Base-by-base conservation (phyloP, 2,329 filamentous ascomycete species). In the Xylariaceae sp. region DNA sequence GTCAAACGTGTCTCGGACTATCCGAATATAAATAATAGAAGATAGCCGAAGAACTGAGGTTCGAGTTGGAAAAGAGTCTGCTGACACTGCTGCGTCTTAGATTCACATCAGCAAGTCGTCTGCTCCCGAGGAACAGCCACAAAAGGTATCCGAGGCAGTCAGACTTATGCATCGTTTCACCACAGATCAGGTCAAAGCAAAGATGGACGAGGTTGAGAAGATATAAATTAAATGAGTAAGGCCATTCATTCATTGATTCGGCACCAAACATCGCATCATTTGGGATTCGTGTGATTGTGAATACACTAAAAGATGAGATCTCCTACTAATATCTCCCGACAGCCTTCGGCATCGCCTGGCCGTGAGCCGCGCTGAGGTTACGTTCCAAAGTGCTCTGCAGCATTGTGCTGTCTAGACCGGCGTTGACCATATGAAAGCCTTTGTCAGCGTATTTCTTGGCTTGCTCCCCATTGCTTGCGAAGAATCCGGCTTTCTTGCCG, bases 101-200 rank as follows among this genome's bases (percentile, higher is more conserved):
- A 83, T 85, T 63, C 83, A 86, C 61, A 77, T 92, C 62, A 86
- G 85, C 75, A 86, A 83, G 66, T 75, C 76, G 9, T 74, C 73
- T 6, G 72, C 78, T 1, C 75, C 76, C 9, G 77, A 80, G 55
- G 84, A 84, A 64, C 73, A 80, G 23, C 79, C 83, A 2, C 75
- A 77, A 57, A 81, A 80, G 2, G 82, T 82, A 1, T 79, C 80
- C 4, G 77, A 83, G 62, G 85, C 87, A 1, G 74, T 82, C 58
- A 92, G 91, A 72, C 76, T 92, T 52, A 92, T 92, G 88, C 89
- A 92, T 72, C 81, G 87, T 15, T 90, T 92, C 73, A 87, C 82
- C 0, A 75, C 81, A 30, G 82, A 85, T 3, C 82, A 92, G 60
- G 82, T 93, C 2, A 77, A 83, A 62, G 79, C 77, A 15, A 82